Evolutionary conservation across 768 basidiomycete genomes (phyloP).

Genomic region (Leucocoprinus birnbaumii): DNA sequence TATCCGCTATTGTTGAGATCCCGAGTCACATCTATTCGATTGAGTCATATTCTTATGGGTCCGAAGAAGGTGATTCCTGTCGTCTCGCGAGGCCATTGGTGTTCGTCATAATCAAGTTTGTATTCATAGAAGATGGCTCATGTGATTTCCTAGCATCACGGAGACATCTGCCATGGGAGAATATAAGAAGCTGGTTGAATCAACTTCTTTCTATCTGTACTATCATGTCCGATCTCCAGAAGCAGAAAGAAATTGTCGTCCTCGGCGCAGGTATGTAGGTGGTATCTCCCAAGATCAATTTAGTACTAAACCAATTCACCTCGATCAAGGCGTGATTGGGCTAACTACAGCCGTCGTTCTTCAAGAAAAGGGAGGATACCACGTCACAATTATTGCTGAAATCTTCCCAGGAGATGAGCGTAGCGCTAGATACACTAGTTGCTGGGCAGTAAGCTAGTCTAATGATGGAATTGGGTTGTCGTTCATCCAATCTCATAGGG

Average conservation of each 20-base stretch:
- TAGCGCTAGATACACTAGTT: constrained; percentile 66
- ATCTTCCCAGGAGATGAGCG: constrained; percentile 67
- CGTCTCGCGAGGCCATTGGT: no score
- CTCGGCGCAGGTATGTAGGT: constrained; percentile 27
- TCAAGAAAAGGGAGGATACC: constrained; percentile 57
- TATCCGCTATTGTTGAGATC: no score
- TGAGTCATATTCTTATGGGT: no score
- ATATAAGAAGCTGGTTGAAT: neutral
- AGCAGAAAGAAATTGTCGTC: constrained; percentile 29
- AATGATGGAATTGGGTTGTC: neutral
- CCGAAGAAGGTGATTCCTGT: no score
- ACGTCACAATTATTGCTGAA: constrained; percentile 71
- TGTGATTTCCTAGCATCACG: neutral
- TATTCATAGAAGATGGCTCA: neutral
- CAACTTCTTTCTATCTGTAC: neutral
- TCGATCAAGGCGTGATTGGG: constrained; percentile 62
- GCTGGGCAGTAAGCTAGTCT: constrained; percentile 68
- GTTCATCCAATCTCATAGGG: constrained; percentile 44
- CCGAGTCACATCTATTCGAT: no score
- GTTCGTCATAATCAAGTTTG: no score
- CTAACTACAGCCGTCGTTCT: constrained; percentile 69
- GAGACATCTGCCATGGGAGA: neutral
- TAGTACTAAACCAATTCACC: neutral
- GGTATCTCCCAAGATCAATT: neutral
- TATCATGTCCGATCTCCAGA: neutral